Percentiles rank a stretch among this genome's conserved stretches.
Conservation (phyloP, 169 alveolate genomes). For the Babesia divergens region DNA sequence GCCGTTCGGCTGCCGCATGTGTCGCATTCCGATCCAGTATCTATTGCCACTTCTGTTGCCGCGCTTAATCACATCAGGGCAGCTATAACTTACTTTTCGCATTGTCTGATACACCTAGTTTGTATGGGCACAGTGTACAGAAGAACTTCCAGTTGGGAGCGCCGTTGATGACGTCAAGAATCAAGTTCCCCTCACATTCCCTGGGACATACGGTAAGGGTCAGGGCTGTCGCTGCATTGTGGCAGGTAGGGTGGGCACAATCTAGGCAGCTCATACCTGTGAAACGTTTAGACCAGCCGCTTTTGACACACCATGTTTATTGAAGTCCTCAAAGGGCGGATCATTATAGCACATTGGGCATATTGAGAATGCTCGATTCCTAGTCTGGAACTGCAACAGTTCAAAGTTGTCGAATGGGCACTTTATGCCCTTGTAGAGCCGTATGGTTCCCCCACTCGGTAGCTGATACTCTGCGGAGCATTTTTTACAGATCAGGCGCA, state of each 20-base stretch:
- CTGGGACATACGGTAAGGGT: constrained; percentile 33
- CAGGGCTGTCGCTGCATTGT: constrained; percentile 30
- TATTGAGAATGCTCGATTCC: constrained; percentile 55
- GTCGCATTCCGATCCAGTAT: background rate
- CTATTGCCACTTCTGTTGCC: background rate
- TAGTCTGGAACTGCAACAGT: constrained; percentile 58
- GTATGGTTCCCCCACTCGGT: constrained; percentile 76
- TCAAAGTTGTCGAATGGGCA: constrained; percentile 83
- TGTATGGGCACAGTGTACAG: constrained; percentile 9
- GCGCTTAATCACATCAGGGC: background rate
- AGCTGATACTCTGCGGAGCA: constrained; percentile 72
- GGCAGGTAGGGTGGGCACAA: constrained; percentile 66
- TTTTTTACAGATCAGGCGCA: constrained; percentile 69
- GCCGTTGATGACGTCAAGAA: constrained; percentile 27
- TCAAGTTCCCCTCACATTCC: constrained; percentile 39
- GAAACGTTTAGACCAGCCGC: background rate
- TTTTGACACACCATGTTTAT: background rate
- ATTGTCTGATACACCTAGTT: background rate
- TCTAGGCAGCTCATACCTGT: constrained; percentile 58
- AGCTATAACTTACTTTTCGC: background rate
- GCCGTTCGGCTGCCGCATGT: constrained; percentile 27
- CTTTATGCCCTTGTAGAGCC: constrained; percentile 72
- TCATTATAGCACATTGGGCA: constrained; percentile 80
- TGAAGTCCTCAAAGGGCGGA: constrained; percentile 69
- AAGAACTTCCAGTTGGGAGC: constrained; percentile 3